Evolutionary conservation across 177 flowering plant species (phyloP), one percentile per base, ranked within the genome.

Genomic region (Vitis hybrid): DNA sequence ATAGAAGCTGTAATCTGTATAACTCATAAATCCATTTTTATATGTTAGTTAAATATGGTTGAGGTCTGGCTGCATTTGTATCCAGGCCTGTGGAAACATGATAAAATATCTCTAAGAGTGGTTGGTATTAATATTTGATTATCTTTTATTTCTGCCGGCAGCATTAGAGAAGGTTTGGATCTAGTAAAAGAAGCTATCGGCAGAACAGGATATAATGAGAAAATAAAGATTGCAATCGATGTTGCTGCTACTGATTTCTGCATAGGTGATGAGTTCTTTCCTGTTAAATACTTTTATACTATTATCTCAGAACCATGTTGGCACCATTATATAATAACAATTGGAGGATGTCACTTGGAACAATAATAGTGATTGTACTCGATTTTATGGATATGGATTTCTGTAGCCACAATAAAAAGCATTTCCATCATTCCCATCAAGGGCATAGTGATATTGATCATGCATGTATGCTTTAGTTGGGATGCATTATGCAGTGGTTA

Each of bases 181-280:
- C 86, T 93, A 78, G 93, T 93, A 52, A 88, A 81, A 72, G 97
- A 93, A 79, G 99, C 99, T 68, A 92, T 96, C 69, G 78, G 82
- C 71, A 84, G 98, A 85, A 85, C 97, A 62, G 97, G 95, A 13
- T 88, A 88, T 64, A 77, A 57, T 64, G 97, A 87, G 33, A 88
- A 75, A 74, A 85, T 96, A 81, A 96, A 92, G 88, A 87, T 96
- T 69, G 93, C 94, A 53, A 75, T 96, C 70, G 91, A 87, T 84
- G 89, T 86, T 72, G 97, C 90, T 62, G 98, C 98, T 51, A 87
- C 94, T 76, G 83, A 90, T 52, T 93, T 96, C 76, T 96, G 98
- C 82, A 89, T 88, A 80, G 99, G 98, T 96, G 74, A 78, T 60
- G 15, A 18, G 15, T 48, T 72, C 16, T 59, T 66, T 65, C 51